Evolutionary conservation across 1,284 basidiomycete genomes (phyloP).

Genomic region (Sphagnurus paluster): DNA sequence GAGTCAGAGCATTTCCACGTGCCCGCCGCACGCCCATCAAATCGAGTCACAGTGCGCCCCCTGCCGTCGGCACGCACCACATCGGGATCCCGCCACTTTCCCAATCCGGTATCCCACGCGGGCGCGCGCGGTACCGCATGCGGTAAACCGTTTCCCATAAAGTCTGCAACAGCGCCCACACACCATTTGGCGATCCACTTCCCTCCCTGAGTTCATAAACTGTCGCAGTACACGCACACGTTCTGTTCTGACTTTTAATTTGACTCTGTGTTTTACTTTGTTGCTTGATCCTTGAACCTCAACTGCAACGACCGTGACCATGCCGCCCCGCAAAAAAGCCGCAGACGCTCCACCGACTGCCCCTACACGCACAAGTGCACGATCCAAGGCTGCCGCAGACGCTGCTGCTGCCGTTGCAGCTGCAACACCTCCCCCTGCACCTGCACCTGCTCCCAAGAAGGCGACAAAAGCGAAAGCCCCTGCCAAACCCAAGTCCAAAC

Average conservation of each 20-base stretch:
- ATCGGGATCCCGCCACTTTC: constrained; percentile 19
- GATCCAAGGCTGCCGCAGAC: constrained; percentile 25
- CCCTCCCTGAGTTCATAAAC: constrained; percentile 7
- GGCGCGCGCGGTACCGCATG: constrained; percentile 15
- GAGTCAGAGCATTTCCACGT: neutral
- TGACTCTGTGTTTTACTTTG: too few relatives aligned
- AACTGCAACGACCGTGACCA: constrained; percentile 20
- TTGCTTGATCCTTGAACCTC: too few relatives aligned
- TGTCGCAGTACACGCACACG: too few relatives aligned
- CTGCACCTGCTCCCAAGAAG: constrained; percentile 13
- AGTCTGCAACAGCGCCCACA: constrained; percentile 12
- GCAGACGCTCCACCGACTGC: constrained; percentile 24
- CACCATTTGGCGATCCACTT: constrained; percentile 4
- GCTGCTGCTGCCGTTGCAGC: constrained; percentile 15
- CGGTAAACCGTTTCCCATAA: constrained; percentile 11
- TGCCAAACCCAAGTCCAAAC: constrained; percentile 21
- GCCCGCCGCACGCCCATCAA: neutral
- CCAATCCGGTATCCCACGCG: constrained; percentile 4
- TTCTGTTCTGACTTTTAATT: too few relatives aligned
- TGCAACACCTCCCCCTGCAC: constrained; percentile 10
- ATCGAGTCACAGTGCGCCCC: constrained; percentile 10
- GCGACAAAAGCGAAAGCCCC: constrained; percentile 10
- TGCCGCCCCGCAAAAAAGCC: constrained; percentile 38
- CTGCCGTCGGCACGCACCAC: constrained; percentile 10
- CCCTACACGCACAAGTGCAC: constrained; percentile 32